Evolutionary conservation across 768 basidiomycete species (phyloP), one percentile per base, ranked within the genome.

Genomic region (Kwoniella sp.): DNA sequence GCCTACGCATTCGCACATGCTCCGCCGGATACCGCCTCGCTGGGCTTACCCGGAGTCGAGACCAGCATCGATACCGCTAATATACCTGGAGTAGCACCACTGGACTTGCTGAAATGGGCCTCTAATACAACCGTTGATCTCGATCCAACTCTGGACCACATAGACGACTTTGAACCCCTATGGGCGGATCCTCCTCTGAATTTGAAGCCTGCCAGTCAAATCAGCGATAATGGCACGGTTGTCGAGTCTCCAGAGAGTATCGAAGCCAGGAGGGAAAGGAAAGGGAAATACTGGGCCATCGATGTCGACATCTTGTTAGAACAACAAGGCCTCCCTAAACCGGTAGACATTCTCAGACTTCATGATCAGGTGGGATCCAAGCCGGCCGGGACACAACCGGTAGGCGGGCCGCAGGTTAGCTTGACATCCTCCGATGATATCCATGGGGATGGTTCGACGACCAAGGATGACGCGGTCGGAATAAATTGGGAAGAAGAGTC

Each of bases 111-210:
- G 40, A 15, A 9, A 9, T 44, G 40, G 40, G 7, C 40, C 3
- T 9, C 40, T 44, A 9, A 6, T 4, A 44, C 17, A 9, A 10
- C 40, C 3, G 4, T 57, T 13, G 71, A 73, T 25, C 64, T 70
- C 5, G 71, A 73, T 0, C 64, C 68, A 5, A 13, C 40, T 1
- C 26, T 70, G 29, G 69, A 73, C 33, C 49, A 66, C 4, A 55
- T 73, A 15, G 46, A 50, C 29, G 71, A 68, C 15, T 73, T 73
- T 29, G 64, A 68, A 22, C 12, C 25, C 0, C 5, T 25, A 5
- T 73, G 71, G 71, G 4, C 24, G 26, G 48, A 33, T 13, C 15
- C 22, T 9, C 48, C 48, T 2, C 5, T n/a, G 3, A 25, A 9
- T 22, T 15, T 21, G 33, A 19, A 9, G 40, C 44, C 46, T 27